Conservation (phyloP, 2,329 filamentous ascomycete species). For the Lecanosticta acicola region DNA sequence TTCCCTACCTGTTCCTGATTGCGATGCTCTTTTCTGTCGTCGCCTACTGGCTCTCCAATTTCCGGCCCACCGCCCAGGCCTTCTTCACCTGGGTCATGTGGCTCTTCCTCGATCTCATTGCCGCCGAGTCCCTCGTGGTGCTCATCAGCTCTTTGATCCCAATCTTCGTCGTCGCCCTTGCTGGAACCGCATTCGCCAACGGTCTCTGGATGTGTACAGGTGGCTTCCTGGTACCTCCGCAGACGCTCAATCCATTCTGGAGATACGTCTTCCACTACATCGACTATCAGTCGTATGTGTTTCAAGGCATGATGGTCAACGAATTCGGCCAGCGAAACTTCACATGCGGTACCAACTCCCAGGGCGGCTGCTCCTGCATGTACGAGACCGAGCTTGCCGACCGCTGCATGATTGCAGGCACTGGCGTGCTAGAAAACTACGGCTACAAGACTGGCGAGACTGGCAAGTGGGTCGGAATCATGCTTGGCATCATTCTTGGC, state of each 20-base stretch:
- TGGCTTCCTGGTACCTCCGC: slow-evolving; percentile 70
- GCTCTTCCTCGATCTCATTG: slow-evolving; percentile 77
- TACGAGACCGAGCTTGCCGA: slow-evolving; percentile 57
- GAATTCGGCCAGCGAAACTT: slow-evolving; percentile 65
- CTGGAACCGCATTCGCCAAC: slow-evolving; percentile 75
- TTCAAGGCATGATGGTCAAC: slow-evolving; percentile 87
- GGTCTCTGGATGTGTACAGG: slow-evolving; percentile 81
- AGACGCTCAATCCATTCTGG: slow-evolving; percentile 72
- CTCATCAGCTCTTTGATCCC: slow-evolving; percentile 66
- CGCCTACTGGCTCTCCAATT: slow-evolving; percentile 74
- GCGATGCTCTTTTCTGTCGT: slow-evolving; percentile 67
- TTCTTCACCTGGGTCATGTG: slow-evolving; percentile 78
- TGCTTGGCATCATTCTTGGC: slow-evolving; percentile 68
- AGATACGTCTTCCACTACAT: slow-evolving; percentile 81
- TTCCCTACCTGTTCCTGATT: slow-evolving; percentile 75
- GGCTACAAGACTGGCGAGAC: slow-evolving; percentile 60
- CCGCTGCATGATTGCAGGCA: slow-evolving; percentile 65
- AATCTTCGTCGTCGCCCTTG: slow-evolving; percentile 71
- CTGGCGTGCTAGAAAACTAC: slow-evolving; percentile 63
- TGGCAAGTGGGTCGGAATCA: slow-evolving; percentile 68
- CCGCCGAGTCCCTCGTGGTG: slow-evolving; percentile 78
- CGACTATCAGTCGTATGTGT: slow-evolving; percentile 78
- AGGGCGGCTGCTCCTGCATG: slow-evolving; percentile 60
- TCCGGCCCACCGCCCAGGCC: slow-evolving; percentile 56
- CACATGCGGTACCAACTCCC: slow-evolving; percentile 44